phyloP scores from a whole-genome alignment of 208 protist genomes.

The Leishmania amazonensis region DNA sequence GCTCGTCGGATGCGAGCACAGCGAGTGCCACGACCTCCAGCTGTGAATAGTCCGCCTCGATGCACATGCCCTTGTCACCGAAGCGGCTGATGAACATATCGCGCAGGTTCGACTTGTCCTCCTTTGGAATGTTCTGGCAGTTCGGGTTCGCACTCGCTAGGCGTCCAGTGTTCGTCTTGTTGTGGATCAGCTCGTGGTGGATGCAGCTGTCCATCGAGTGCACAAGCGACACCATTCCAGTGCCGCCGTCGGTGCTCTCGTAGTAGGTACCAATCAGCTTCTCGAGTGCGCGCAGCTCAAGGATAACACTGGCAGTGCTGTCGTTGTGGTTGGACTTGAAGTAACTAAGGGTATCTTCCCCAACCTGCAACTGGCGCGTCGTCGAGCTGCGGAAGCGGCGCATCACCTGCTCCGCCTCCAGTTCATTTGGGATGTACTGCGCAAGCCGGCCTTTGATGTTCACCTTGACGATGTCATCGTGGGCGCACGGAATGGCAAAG shows the following conservation, averaged over 20 bases:
- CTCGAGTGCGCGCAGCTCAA: conserved; percentile 86
- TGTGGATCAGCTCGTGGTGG: conserved; percentile 94
- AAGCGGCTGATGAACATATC: conserved; percentile 93
- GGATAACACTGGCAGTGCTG: conserved; percentile 70
- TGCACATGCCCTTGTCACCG: conserved; percentile 87
- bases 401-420: conserved; percentile 88
- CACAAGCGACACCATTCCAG: conserved; percentile 92
- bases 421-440: conserved; percentile 72
- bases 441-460: conserved; percentile 70
- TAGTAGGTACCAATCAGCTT: conserved; percentile 94
- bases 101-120: conserved; percentile 87
- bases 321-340: conserved; percentile 87
- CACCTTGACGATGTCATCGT: conserved; percentile 84
- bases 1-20: conserved; percentile 86
- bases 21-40: conserved; percentile 92
- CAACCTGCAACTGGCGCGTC: conserved; percentile 88
- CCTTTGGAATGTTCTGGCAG: conserved; percentile 94
- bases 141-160: conserved; percentile 91
- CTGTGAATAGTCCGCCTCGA: conserved; percentile 94
- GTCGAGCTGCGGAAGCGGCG: conserved; percentile 74
- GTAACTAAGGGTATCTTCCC: conserved; percentile 86
- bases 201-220: conserved; percentile 90
- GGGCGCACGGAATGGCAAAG: conserved; percentile 77
- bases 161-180: conserved; percentile 91
- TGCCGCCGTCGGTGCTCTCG: conserved; percentile 89